These are phyloP conservation scores for Whalleya microplaca DNA, from an alignment of 2,329 filamentous ascomycete genomes.

Conservation along the genomic window DNA sequence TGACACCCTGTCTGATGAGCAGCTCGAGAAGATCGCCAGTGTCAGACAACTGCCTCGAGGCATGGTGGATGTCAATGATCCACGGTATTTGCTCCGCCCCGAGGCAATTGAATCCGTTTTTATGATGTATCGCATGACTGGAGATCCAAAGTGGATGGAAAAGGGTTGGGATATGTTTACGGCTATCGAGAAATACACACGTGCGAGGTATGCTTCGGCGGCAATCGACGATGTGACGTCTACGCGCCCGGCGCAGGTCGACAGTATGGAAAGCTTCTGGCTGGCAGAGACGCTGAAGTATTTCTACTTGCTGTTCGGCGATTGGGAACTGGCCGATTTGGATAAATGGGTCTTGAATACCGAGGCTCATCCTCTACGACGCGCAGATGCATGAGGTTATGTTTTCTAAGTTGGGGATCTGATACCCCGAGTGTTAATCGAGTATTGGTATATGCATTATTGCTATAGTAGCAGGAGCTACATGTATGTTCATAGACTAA, in stretches of 20 bases:
- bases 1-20: conserved; percentile 28
- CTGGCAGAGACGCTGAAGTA: conserved; percentile 71
- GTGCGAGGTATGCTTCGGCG: conserved; percentile 65
- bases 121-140: conserved; percentile 75
- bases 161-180: conserved; percentile 77
- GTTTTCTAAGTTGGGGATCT: too few relatives aligned
- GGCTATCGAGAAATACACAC: conserved; percentile 63
- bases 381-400: conserved; percentile 34
- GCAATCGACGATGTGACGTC: conserved; percentile 67
- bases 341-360: conserved; percentile 67
- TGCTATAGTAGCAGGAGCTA: neutral
- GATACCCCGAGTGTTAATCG: neutral
- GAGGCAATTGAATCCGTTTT: conserved; percentile 84
- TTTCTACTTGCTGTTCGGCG: conserved; percentile 65
- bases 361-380: conserved; percentile 56
- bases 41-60: conserved; percentile 55
- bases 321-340: conserved; percentile 60
- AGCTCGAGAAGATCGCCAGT: conserved; percentile 43
- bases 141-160: conserved; percentile 65
- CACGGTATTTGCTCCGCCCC: conserved; percentile 69
- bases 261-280: conserved; percentile 77
- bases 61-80: conserved; percentile 58
- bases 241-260: conserved; percentile 32
- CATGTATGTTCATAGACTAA: neutral
- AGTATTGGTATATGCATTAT: neutral